Conservation (phyloP, 331 rosid species). For the Phaseolus coccineus region DNA sequence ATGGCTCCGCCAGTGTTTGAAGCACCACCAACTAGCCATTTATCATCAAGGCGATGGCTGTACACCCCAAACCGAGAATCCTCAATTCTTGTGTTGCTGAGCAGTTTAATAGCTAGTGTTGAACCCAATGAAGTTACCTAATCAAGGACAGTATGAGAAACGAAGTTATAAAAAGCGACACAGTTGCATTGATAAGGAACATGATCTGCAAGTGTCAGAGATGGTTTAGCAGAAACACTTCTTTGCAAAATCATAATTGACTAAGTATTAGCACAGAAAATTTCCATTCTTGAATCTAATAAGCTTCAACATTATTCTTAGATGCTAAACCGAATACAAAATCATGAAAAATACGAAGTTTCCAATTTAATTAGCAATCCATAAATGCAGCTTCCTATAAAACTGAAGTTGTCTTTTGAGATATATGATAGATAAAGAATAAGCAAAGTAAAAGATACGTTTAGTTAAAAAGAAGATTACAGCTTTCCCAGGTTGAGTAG, state of each 20-base stretch:
- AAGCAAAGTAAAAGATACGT: constrained; percentile 6
- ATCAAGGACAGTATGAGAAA: constrained; percentile 2
- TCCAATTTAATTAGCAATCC: constrained; percentile 9
- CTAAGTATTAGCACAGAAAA: constrained; percentile 17
- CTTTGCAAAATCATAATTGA: constrained; percentile 9
- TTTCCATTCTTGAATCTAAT: constrained; percentile 4
- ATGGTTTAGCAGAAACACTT: constrained; percentile 6
- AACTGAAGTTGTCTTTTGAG: background rate
- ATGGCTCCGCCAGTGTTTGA: constrained; percentile 96
- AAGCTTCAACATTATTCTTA: background rate
- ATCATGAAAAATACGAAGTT: background rate
- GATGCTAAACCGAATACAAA: constrained; percentile 6
- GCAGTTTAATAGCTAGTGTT: constrained; percentile 89
- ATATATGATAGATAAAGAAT: background rate
- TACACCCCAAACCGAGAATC: constrained; percentile 96
- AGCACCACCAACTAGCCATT: constrained; percentile 99
- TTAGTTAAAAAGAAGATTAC: constrained; percentile 50
- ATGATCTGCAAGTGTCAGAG: constrained; percentile 16
- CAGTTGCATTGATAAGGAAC: constrained; percentile 17
- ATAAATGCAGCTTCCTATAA: background rate
- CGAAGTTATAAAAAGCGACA: constrained; percentile 19
- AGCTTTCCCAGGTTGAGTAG: constrained; percentile 86
- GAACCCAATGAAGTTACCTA: constrained; percentile 98
- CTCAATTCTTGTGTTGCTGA: constrained; percentile 82
- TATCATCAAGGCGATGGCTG: constrained; percentile 95